Evolutionary conservation across 2,329 filamentous ascomycete species (phyloP), one percentile per base, ranked within the genome.

Genomic region (Colletotrichum liaoningense): DNA sequence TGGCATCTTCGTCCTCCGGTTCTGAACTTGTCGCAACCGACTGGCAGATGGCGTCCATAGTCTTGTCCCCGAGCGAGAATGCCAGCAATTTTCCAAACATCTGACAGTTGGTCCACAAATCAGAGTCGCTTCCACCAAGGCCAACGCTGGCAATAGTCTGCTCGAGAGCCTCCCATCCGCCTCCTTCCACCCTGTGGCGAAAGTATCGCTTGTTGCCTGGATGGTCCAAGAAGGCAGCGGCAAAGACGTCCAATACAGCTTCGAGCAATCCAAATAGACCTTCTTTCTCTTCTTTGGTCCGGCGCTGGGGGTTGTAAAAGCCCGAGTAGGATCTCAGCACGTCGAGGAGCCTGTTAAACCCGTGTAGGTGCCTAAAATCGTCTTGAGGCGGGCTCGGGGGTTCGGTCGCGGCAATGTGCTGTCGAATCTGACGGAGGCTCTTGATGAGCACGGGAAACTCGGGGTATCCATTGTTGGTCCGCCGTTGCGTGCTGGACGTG

Each of bases 201-300:
- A 98, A 98, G 84, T 96, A 98, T 77, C 94, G 91, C 79, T 93
- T 90, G 83, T 98, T 99, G 24, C 95, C 96, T 59, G 93, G 88
- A 81, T 98, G 95, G 58, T 91, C 91, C 67, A 91, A 90, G 76
- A 99, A 88, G 16, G 92, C 91, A 60, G 93, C 92, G 1, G 93
- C 92, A 33, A 98, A 84, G 16, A 97, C 90, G 38, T 91, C 91
- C 52, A 97, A 85, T n/a, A 93, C 88, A 9, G 88, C 88, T 78
- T 95, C 90, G 22, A 97, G 85, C 22, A 96, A 85, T 73, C 90
- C 88, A 78, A 95, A 93, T 70, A 94, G 86, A 57, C 87, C 86
- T 69, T 86, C 84, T 80, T 92, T 93, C 73, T 94, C 91, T 58
- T 90, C 84, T 52, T 90, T 83, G 63, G 84, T 89, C 79, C 89